Evolutionary conservation across 352 stramenopile genomes (phyloP), one percentile per base, ranked within the genome.

Genomic region (Pythium apleroticum): DNA sequence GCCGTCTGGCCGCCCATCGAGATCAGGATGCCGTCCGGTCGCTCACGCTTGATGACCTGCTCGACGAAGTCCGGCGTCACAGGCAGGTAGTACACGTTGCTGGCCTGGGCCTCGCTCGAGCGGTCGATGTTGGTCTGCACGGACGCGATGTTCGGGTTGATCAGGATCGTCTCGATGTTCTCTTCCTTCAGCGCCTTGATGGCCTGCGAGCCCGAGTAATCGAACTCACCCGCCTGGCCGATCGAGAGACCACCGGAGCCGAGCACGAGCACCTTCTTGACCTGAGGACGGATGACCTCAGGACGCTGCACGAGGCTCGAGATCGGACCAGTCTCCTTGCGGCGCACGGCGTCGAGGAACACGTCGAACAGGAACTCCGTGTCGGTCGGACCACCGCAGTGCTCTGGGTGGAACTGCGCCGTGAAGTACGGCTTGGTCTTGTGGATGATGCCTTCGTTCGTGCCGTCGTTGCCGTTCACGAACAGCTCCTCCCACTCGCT

Each of bases 1-100:
- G 97, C 97, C 8, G 97, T 99, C 81, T 99, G 97, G 61, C 97
- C 97, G 63, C 97, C 97, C 97, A 99, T 99, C 49, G 84, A 98
- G 11, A 99, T 88, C 17, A 99, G 76, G 68, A 99, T 98, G 53
- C 96, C 96, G 83, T 99, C 97, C 0, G 97, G 97, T 65, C 96
- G 96, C 77, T 99, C 97, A 76, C 98, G 98, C 66, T 97, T 94
- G 78, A 99, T 98, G 68, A 97, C 88, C 62, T 97, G 84, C 60
- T 93, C 78, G 41, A 98, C 93, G 33, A 90, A 86, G 54, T 93
- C 77, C 46, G 90, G 81, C 53, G 77, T 84, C 27, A 99, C 92
- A 2, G 95, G 95, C 37, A 98, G 78, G 72, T 98, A 98, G 82
- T 98, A 98, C n/a, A 98, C 93, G 65, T 91, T 95, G 75, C 98